phyloP scores from a whole-genome alignment of 2,329 filamentous ascomycete species.

The Gaeumannomyces sp. region DNA sequence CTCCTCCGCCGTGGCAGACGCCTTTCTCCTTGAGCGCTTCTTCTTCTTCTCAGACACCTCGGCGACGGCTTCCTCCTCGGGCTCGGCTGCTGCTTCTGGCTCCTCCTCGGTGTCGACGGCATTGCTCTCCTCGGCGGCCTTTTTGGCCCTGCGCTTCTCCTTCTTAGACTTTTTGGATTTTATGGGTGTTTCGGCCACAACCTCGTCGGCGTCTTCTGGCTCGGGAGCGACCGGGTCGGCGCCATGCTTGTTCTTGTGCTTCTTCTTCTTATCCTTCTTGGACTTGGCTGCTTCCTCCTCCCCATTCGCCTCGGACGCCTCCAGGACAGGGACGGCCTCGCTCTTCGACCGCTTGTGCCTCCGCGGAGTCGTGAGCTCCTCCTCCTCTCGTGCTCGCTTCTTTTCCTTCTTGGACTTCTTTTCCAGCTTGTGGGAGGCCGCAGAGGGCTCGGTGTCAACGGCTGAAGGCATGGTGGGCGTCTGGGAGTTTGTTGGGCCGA shows the following conservation, averaged over 20 bases:
- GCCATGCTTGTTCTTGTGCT: slow-evolving; percentile 18
- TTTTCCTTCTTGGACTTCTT: slow-evolving; percentile 25
- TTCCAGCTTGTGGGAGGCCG: slow-evolving; percentile 24
- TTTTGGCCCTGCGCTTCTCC: slow-evolving; percentile 18
- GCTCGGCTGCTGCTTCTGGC: slow-evolving; percentile 2
- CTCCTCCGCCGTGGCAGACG: slow-evolving; percentile 15
- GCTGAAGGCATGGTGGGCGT: slow-evolving; percentile 12
- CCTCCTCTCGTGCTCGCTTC: slow-evolving; percentile 12
- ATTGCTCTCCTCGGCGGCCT: slow-evolving; percentile 36
- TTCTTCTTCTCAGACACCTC: slow-evolving; percentile 29
- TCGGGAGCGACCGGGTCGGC: slow-evolving; percentile 1
- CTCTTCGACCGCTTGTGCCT: slow-evolving; percentile 11
- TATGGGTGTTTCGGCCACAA: slow-evolving; percentile 6
- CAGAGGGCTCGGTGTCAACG: neutral
- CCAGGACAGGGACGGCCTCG: slow-evolving; percentile 2
- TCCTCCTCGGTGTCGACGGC: slow-evolving; percentile 18
- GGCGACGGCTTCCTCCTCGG: slow-evolving; percentile 3
- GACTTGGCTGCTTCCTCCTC: neutral
- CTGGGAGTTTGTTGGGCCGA: neutral
- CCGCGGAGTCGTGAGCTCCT: slow-evolving; percentile 9
- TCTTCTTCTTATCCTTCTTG: slow-evolving; percentile 22
- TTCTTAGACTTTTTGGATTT: slow-evolving; percentile 41
- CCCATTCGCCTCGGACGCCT: neutral
- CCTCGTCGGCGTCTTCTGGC: neutral
- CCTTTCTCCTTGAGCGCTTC: slow-evolving; percentile 24